phyloP scores from a whole-genome alignment of 2,329 filamentous ascomycete species.

The Epichloe gansuensis region DNA sequence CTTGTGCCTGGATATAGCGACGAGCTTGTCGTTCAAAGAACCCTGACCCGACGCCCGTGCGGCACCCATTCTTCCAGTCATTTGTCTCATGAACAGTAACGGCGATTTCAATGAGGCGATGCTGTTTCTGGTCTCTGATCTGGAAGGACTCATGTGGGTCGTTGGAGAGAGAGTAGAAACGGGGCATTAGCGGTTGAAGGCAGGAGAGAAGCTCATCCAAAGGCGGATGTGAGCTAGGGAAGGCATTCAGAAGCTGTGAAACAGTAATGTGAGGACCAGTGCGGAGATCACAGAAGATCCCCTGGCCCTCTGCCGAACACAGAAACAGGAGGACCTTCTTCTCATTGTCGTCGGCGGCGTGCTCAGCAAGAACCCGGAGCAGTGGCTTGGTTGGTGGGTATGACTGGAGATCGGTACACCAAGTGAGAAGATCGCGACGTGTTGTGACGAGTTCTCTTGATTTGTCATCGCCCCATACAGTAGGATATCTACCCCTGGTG shows the following conservation, averaged over 20 bases:
- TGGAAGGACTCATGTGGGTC: constrained; percentile 72
- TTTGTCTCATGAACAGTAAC: constrained; percentile 83
- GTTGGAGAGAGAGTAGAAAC: constrained; percentile 96
- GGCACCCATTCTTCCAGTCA: constrained; percentile 60
- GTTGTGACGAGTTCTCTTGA: constrained; percentile 81
- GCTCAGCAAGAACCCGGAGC: constrained; percentile 73
- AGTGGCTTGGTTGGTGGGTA: constrained; percentile 83
- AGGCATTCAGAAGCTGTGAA: constrained; percentile 76
- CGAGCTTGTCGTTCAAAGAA: constrained; percentile 82
- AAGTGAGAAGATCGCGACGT: constrained; percentile 80
- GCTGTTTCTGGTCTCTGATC: constrained; percentile 55
- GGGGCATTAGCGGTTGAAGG: constrained; percentile 83
- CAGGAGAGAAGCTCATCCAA: constrained; percentile 69
- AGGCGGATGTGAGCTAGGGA: constrained; percentile 82
- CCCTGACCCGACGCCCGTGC: constrained; percentile 82
- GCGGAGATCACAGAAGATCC: constrained; percentile 84
- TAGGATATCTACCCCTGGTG: constrained; percentile 78
- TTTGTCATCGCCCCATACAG: constrained; percentile 90
- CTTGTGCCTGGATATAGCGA: constrained; percentile 56
- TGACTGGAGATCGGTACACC: constrained; percentile 90
- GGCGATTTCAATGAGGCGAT: constrained; percentile 86
- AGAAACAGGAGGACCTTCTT: constrained; percentile 81
- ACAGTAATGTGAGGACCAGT: constrained; percentile 80
- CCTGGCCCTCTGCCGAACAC: constrained; percentile 81
- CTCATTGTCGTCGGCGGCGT: constrained; percentile 69